Percentiles rank a stretch among this genome's conserved stretches.
These are phyloP conservation scores for Trametes hirsuta DNA, from an alignment of 1,284 basidiomycete species.

Conservation along the genomic window DNA sequence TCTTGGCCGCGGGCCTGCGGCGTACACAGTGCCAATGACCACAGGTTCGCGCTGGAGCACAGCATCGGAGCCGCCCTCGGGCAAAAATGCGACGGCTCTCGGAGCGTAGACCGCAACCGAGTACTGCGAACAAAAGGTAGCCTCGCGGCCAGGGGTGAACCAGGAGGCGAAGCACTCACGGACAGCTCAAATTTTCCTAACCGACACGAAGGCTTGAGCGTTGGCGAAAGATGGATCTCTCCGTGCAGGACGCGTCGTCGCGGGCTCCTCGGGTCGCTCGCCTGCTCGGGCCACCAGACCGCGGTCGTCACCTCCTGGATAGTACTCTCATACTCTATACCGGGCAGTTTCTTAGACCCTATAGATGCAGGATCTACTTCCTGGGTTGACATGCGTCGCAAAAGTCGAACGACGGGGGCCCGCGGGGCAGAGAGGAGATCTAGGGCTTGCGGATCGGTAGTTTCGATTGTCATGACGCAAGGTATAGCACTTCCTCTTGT, in stretches of 20 bases:
- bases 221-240: conserved; percentile 30
- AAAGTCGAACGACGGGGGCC: conserved; percentile 26
- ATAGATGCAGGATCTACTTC: conserved; percentile 1
- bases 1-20: conserved; percentile 22
- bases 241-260: conserved; percentile 25
- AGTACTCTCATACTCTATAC: conserved; percentile 20
- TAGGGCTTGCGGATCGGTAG: conserved; percentile 31
- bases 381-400: conserved; percentile 26
- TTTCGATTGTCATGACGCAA: conserved; percentile 25
- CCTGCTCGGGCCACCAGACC: conserved; percentile 24
- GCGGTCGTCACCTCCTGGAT: conserved; percentile 21
- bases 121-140: conserved; percentile 10
- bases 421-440: conserved; percentile 28
- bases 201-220: conserved; percentile 25
- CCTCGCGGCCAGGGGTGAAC: background rate
- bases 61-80: conserved; percentile 10
- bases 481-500: conserved; percentile 33
- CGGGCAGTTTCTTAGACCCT: conserved; percentile 10
- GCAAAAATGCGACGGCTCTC: conserved; percentile 24
- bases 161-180: conserved; percentile 18
- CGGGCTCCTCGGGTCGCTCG: conserved; percentile 2
- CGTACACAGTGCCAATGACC: conserved; percentile 22
- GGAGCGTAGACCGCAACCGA: conserved; percentile 19
- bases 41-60: conserved; percentile 19
- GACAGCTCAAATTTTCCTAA: conserved; percentile 28